Base-by-base conservation (phyloP, 805 yeast genomes). In the Cephaloascus fragrans region DNA sequence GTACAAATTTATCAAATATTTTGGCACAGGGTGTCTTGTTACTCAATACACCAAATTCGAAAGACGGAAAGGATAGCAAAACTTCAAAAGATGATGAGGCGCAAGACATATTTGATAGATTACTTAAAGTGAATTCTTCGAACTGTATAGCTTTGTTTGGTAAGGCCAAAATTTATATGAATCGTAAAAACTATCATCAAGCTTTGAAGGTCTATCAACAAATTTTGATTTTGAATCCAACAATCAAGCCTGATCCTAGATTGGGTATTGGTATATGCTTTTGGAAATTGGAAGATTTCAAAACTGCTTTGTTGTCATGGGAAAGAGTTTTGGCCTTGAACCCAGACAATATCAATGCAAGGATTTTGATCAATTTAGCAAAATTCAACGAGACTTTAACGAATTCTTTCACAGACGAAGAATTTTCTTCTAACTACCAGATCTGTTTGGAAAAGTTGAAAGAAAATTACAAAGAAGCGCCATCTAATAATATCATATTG, bases 251-350 rank as follows among this genome's bases (percentile, higher is more conserved):
- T 3, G 97, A 90, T 61, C 94, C 97, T 16, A 71, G 99, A 58
- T 73, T 93, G 43, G 99, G 97, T 20, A 77, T 90, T 44, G 99
- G 98, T 28, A 64, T 93, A 46, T 89, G 97, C 58, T 90, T 80
- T 55, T 93, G 97, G 97, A 75, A 75, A 43, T 64, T 93, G 44
- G 82, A 82, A 38, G 95, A 86, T 56, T 73, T 75, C 45, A 73
- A 72, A 38, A 73, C 86, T 64, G 97, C 98, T 0, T 52, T 72
- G 4, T 63, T 65, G 37, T 82, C 97, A 0, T 93, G 97, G 97
- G 73, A 75, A 44, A 73, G 97, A 51, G 72, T 86, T 1, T 60
- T 79, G 26, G 83, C 80, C 53, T 58, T 90, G 33, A 75, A 82
- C 45, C 77, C 82, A 3, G 51, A 48, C 9, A 53, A 64, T 18